Evolutionary conservation across 2,329 filamentous ascomycete genomes (phyloP), one percentile per base, ranked within the genome.

Genomic region (Thermothelomyces thermophilus): DNA sequence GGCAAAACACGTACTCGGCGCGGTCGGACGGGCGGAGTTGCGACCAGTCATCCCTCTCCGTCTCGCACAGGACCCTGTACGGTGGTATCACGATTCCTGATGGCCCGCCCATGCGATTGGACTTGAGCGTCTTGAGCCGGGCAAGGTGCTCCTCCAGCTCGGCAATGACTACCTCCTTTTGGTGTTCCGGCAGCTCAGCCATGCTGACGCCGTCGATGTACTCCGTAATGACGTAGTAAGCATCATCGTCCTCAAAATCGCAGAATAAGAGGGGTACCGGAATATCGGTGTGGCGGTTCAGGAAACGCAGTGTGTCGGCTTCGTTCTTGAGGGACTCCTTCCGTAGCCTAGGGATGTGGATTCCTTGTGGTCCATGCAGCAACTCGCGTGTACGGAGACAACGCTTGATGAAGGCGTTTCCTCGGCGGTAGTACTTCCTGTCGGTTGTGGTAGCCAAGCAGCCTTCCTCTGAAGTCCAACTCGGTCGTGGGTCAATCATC

Each of bases 81-180:
- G 64, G 63, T 9, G 62, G 61, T n/a, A 66, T 57, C 11, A 65
- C 57, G 41, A 63, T 59, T 2, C 62, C 64, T 13, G 60, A 58
- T n/a, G 64, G 64, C 19, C 63, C 64, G 9, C 63, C 63, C 35
- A 63, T 50, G 4, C 48, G 48, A 31, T 55, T 46, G 9, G 65
- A 67, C 26, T 46, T 57, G n/a, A 67, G 46, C 5, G 54, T 50
- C 28, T 60, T 57, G 24, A 68, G 59, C 37, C 48, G 61, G n/a
- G 49, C 54, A 0, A 60, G 40, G 35, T 66, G 57, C 35, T 10
- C 41, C 16, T 46, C 36, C 19, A 54, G 45, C 54, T 67, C 64
- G 22, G 56, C 20, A 5, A 44, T 41, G n/a, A 66, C 62, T 2
- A 58, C 50, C 2, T 36, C 42, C 49, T 62, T 63, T 34, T 63